Percentiles rank a stretch among this genome's conserved stretches.
Evolutionary conservation across 257 asterid species (phyloP).

Genomic region (Penstemon eatonii): DNA sequence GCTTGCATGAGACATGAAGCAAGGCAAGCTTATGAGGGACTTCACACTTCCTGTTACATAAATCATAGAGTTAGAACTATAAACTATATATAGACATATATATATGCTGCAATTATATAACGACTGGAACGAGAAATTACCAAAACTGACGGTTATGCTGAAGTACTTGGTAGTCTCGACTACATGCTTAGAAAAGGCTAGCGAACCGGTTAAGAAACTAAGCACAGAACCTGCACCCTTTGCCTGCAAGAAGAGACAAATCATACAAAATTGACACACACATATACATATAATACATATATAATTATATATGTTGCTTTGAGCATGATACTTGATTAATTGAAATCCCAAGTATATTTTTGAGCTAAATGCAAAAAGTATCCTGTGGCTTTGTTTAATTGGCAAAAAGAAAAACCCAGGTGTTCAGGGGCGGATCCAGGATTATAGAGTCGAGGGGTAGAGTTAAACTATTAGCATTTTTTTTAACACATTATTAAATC

Average conservation of each 20-base stretch:
- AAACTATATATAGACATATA: neutral
- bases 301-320: neutral
- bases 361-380: no score
- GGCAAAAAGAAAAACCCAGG: no score
- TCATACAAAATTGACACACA: neutral
- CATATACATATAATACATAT: neutral
- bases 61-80: neutral
- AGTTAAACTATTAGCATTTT: no score
- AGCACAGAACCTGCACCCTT: slow-evolving; percentile 91
- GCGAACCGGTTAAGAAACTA: slow-evolving; percentile 78
- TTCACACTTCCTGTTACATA: slow-evolving; percentile 62
- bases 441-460: no score
- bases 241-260: slow-evolving; percentile 51
- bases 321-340: neutral
- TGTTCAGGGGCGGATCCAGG: no score
- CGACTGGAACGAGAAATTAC: slow-evolving; percentile 39
- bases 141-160: slow-evolving; percentile 83
- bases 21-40: slow-evolving; percentile 80
- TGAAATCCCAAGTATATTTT: neutral
- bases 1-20: slow-evolving; percentile 83
- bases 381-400: no score
- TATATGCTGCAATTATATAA: neutral
- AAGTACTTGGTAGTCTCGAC: slow-evolving; percentile 76
- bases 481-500: no score
- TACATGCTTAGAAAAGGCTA: slow-evolving; percentile 81